Evolutionary conservation across 179 eudicot species (phyloP).

Genomic region (Carnegiea gigantea): DNA sequence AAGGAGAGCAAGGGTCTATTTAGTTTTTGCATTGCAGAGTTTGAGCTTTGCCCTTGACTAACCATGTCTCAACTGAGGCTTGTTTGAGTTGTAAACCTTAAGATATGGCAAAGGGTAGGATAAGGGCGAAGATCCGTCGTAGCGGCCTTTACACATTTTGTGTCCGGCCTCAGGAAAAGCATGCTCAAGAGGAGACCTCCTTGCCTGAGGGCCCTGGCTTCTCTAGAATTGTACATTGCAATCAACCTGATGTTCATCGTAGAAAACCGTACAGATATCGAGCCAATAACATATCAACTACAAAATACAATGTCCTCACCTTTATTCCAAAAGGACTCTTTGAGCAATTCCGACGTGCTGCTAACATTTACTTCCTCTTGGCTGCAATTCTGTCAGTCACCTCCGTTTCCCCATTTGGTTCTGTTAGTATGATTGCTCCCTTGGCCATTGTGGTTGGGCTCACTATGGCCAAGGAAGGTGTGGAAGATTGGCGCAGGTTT

Average conservation of each 20-base stretch:
- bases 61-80: slow-evolving; percentile 22
- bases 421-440: slow-evolving; percentile 53
- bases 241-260: slow-evolving; percentile 60
- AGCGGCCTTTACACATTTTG: slow-evolving; percentile 73
- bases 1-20: slow-evolving; percentile 11
- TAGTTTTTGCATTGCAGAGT: neutral
- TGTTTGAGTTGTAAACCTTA: slow-evolving; percentile 24
- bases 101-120: slow-evolving; percentile 58
- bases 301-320: slow-evolving; percentile 66
- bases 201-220: slow-evolving; percentile 63
- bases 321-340: slow-evolving; percentile 82
- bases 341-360: slow-evolving; percentile 95
- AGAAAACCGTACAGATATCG: slow-evolving; percentile 68
- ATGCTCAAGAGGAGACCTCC: slow-evolving; percentile 34
- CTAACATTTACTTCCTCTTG: slow-evolving; percentile 84
- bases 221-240: slow-evolving; percentile 69
- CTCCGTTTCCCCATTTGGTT: slow-evolving; percentile 45
- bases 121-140: slow-evolving; percentile 57
- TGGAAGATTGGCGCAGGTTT: slow-evolving; percentile 55
- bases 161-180: slow-evolving; percentile 28
- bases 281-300: slow-evolving; percentile 79
- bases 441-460: slow-evolving; percentile 52
- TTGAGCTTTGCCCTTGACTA: slow-evolving; percentile 13
- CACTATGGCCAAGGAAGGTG: slow-evolving; percentile 51
- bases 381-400: slow-evolving; percentile 73